Conservation (phyloP, 306 rosid species). For the Cicer cuneatum region DNA sequence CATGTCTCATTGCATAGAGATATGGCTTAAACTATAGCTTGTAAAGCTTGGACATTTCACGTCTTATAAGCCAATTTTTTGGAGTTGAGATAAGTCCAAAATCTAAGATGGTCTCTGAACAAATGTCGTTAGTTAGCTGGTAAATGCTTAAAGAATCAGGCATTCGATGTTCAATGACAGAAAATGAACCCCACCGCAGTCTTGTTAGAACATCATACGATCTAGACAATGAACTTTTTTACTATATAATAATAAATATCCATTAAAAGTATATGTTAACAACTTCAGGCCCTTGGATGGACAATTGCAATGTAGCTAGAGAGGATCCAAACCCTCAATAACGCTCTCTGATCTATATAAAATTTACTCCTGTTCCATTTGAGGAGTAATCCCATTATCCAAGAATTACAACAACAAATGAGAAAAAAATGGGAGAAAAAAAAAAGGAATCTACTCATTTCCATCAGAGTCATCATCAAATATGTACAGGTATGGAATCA, state of each 20-base stretch:
- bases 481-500: slow-evolving; percentile 65
- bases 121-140: not conserved
- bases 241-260: not conserved
- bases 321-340: not conserved
- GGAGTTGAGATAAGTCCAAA: not conserved
- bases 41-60: not conserved
- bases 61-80: not conserved
- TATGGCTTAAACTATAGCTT: not conserved
- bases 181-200: not conserved
- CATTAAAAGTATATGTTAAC: not conserved
- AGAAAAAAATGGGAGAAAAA: not conserved
- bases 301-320: not conserved
- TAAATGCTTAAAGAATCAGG: slow-evolving; percentile 17
- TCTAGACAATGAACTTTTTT: not conserved
- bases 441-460: slow-evolving; percentile 43
- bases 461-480: slow-evolving; percentile 73
- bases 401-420: slow-evolving; percentile 18
- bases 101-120: not conserved
- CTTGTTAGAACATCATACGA: slow-evolving; percentile 6
- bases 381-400: not conserved
- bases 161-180: not conserved
- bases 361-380: not conserved
- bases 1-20: not conserved
- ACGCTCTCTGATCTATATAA: not conserved
- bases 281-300: slow-evolving; percentile 8